Conservation (phyloP, 495 filamentous ascomycete species). For the Pyrenula aspistea region DNA sequence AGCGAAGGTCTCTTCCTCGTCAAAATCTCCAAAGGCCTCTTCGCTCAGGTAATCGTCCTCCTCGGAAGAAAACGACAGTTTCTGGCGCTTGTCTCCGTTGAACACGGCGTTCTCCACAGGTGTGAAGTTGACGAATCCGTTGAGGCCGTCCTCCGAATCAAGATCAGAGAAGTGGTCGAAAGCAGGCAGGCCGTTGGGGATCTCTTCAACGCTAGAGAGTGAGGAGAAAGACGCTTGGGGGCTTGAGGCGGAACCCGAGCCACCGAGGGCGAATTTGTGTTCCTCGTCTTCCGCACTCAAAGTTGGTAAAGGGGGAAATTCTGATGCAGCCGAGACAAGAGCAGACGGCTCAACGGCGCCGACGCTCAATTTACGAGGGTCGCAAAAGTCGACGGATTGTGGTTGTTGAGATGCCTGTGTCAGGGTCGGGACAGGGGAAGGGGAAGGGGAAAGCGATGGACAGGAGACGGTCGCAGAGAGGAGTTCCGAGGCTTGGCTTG, state of each 20-base stretch:
- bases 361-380: conserved; percentile 84
- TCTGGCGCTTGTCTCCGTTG: conserved; percentile 67
- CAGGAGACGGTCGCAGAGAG: conserved; percentile 56
- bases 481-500: conserved; percentile 55
- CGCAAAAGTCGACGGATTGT: conserved; percentile 70
- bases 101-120: conserved; percentile 48
- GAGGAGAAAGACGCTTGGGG: conserved; percentile 35
- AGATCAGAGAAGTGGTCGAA: conserved; percentile 86
- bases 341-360: conserved; percentile 34
- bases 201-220: conserved; percentile 32
- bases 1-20: conserved; percentile 48
- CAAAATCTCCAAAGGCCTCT: conserved; percentile 64
- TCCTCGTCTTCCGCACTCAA: conserved; percentile 68
- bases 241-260: conserved; percentile 46
- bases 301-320: conserved; percentile 59
- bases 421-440: conserved; percentile 61
- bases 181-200: conserved; percentile 51
- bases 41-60: conserved; percentile 67
- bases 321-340: conserved; percentile 37
- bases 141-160: conserved; percentile 86
- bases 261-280: conserved; percentile 57
- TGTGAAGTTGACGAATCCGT: conserved; percentile 61
- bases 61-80: conserved; percentile 53
- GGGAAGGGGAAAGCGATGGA: conserved; percentile 55
- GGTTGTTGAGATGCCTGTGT: conserved; percentile 54